phyloP scores from a whole-genome alignment of 179 eudicot species.

The Gypsophila paniculata region DNA sequence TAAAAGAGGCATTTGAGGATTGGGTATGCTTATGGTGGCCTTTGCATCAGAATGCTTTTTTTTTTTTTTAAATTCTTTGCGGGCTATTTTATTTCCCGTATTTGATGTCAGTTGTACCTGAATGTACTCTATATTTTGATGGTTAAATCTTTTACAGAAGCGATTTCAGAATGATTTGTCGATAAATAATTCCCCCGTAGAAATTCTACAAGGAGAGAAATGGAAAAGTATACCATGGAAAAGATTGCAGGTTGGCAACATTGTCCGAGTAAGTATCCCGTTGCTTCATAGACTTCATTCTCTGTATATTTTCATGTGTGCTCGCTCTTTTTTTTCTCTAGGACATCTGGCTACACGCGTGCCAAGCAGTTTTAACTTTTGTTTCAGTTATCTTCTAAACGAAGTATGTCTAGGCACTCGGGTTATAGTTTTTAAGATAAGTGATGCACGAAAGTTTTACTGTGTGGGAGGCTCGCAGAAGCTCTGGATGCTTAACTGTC shows the following conservation, averaged over 20 bases:
- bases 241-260: slow-evolving; percentile 86
- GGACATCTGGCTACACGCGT: background rate
- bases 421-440: background rate
- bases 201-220: slow-evolving; percentile 57
- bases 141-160: slow-evolving; percentile 52
- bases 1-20: slow-evolving; percentile 98
- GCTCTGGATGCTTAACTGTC: background rate
- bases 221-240: slow-evolving; percentile 83
- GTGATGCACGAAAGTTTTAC: background rate
- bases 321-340: background rate
- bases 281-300: slow-evolving; percentile 8
- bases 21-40: slow-evolving; percentile 67
- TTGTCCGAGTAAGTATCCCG: slow-evolving; percentile 63
- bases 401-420: slow-evolving; percentile 3
- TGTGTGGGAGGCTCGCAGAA: background rate
- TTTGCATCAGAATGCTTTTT: background rate
- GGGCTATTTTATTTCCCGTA: slow-evolving; percentile 1
- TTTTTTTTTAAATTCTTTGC: background rate
- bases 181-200: slow-evolving; percentile 69
- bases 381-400: background rate
- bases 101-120: slow-evolving; percentile 4
- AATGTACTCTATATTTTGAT: slow-evolving; percentile 13
- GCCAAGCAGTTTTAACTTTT: slow-evolving; percentile 1
- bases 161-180: slow-evolving; percentile 89
- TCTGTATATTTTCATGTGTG: background rate